Conservation (phyloP, 2,329 filamentous ascomycete species). For the Chrysosphaeria jannelii region DNA sequence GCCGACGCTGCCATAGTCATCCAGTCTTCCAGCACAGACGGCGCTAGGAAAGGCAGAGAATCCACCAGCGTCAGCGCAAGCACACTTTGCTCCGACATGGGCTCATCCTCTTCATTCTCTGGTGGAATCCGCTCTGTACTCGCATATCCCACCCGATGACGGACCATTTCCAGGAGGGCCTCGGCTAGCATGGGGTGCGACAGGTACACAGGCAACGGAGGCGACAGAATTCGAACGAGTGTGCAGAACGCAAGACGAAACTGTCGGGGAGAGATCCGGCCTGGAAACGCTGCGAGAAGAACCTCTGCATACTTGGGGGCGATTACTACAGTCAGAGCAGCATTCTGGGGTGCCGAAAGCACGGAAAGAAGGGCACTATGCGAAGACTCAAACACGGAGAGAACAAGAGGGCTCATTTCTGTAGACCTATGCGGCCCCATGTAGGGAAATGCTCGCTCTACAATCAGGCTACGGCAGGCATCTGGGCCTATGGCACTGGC, state of each 20-base stretch:
- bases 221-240: conserved; percentile 50
- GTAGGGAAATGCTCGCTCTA: conserved; percentile 46
- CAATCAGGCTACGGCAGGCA: conserved; percentile 39
- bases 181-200: conserved; percentile 52
- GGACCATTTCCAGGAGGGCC: conserved; percentile 48
- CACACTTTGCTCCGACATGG: conserved; percentile 48
- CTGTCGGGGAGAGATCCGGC: conserved; percentile 50
- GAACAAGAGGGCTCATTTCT: conserved; percentile 13
- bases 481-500: conserved; percentile 34
- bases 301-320: conserved; percentile 63
- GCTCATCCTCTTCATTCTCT: conserved; percentile 2
- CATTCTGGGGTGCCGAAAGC: conserved; percentile 52
- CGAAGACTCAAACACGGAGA: conserved; percentile 55
- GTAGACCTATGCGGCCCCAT: conserved; percentile 15
- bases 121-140: no score
- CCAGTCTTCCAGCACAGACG: conserved; percentile 50
- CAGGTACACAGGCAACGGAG: conserved; percentile 44
- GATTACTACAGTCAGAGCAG: conserved; percentile 35
- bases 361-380: conserved; percentile 59
- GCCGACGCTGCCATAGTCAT: conserved; percentile 39
- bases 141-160: conserved; percentile 21
- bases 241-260: conserved; percentile 75
- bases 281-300: conserved; percentile 51
- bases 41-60: conserved; percentile 40
- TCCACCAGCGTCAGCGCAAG: conserved; percentile 53